phyloP scores from a whole-genome alignment of 2,329 filamentous ascomycete genomes.

The Colletotrichum aenigma region DNA sequence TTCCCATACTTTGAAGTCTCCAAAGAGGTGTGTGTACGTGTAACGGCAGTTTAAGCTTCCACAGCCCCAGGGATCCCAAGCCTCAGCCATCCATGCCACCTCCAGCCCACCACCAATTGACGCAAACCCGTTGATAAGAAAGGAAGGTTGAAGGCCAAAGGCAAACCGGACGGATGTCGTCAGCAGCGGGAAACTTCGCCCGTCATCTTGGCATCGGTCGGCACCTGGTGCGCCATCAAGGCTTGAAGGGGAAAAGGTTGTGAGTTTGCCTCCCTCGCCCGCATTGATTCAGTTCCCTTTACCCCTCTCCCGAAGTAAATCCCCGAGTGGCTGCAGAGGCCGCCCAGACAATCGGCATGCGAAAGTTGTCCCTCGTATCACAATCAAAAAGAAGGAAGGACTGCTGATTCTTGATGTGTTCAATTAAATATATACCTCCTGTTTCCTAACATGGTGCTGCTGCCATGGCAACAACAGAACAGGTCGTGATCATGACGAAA shows the following conservation, averaged over 20 bases:
- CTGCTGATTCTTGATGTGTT: neutral
- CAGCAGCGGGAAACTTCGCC: neutral
- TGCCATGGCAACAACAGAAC: neutral
- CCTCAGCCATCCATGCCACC: neutral
- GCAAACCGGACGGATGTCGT: neutral
- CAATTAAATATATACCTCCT: constrained; percentile 1
- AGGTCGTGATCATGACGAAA: neutral
- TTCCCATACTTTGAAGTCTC: neutral
- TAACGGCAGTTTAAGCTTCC: neutral
- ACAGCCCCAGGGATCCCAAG: neutral
- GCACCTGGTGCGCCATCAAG: neutral
- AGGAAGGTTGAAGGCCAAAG: neutral
- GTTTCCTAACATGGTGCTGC: neutral
- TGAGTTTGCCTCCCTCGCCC: neutral
- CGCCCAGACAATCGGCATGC: neutral
- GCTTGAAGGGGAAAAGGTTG: neutral
- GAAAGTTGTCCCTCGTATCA: neutral
- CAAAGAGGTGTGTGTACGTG: neutral
- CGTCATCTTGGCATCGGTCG: neutral
- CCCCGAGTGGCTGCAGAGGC: neutral
- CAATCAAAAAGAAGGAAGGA: neutral
- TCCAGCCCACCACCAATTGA: neutral
- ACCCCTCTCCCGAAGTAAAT: neutral
- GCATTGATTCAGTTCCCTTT: neutral
- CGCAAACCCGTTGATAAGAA: neutral